phyloP scores from a whole-genome alignment of 164 flowering plant genomes.

The Tetrastigma voinierianum region DNA sequence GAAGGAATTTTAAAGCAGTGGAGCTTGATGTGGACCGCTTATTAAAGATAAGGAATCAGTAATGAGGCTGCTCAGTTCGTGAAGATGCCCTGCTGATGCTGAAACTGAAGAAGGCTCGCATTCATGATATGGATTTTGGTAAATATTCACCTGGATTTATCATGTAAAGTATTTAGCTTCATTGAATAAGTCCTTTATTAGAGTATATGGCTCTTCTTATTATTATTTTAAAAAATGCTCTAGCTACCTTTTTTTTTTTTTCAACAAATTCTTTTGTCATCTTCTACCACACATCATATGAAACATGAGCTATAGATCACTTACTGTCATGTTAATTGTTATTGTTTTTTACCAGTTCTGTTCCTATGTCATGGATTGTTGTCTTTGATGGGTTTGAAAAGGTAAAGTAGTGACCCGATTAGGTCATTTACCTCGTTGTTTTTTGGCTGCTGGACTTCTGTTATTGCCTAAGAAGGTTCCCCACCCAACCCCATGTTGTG shows the following conservation, averaged over 20 bases:
- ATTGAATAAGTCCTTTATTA: neutral
- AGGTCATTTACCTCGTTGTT: neutral
- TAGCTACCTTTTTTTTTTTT: neutral
- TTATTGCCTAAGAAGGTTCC: too few species aligned
- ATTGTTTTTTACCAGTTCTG: neutral
- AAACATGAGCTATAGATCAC: neutral
- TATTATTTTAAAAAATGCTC: neutral
- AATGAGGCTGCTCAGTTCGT: conserved; percentile 27
- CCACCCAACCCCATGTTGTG: too few species aligned
- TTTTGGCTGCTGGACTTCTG: neutral
- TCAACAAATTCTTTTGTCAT: neutral
- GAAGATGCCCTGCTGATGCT: conserved; percentile 27
- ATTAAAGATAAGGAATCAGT: conserved; percentile 76
- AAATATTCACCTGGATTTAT: conserved; percentile 8
- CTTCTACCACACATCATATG: neutral
- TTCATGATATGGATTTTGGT: conserved; percentile 89
- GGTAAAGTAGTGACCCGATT: too few species aligned
- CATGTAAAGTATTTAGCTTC: neutral
- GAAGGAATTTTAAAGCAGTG: conserved; percentile 55
- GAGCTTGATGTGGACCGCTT: conserved; percentile 67
- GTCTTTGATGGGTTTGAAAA: too few species aligned
- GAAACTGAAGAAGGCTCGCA: conserved; percentile 58
- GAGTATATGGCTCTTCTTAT: neutral
- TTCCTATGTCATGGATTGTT: neutral
- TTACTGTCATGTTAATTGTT: neutral